A percentile compares a stretch with the other conserved stretches of the same genome.
phyloP scores from a whole-genome alignment of 148 eudicot genomes.

The Chenopodium suecicum region DNA sequence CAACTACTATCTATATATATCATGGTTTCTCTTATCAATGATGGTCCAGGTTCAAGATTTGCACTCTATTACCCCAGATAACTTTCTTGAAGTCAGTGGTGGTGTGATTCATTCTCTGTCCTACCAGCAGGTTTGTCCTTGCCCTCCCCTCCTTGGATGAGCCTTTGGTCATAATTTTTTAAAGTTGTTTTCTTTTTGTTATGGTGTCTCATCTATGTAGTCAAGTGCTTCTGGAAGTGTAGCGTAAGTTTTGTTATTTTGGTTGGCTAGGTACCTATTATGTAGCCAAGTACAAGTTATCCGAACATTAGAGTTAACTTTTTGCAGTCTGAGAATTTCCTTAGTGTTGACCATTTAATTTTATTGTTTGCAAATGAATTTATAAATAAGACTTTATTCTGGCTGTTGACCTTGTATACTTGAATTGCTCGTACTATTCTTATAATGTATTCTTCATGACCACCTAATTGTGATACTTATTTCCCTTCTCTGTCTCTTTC shows the following conservation, averaged over 20 bases:
- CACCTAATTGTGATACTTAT: not conserved
- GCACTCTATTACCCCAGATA: conserved; percentile 86
- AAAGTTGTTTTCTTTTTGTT: not conserved
- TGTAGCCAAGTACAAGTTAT: not conserved
- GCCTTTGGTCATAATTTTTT: not conserved
- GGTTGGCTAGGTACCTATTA: not conserved
- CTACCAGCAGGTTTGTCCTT: conserved; percentile 82
- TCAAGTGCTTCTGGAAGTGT: not conserved
- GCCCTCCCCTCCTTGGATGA: not conserved
- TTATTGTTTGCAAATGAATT: not conserved
- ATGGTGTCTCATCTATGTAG: not conserved
- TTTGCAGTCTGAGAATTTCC: not conserved
- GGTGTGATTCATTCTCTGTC: conserved; percentile 92
- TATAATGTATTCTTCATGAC: not conserved
- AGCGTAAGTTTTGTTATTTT: not conserved
- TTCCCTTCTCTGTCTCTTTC: not conserved
- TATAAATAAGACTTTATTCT: not conserved
- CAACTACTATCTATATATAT: conserved; percentile 7
- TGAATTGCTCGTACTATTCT: too few species aligned
- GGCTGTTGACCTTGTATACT: not conserved
- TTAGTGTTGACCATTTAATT: not conserved
- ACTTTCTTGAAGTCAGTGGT: conserved; percentile 97
- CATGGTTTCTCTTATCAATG: conserved; percentile 18
- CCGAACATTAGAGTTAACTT: not conserved
- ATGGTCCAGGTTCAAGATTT: conserved; percentile 83